Conservation (phyloP, 169 alveolate genomes). For the Amoebophrya sp. region DNA sequence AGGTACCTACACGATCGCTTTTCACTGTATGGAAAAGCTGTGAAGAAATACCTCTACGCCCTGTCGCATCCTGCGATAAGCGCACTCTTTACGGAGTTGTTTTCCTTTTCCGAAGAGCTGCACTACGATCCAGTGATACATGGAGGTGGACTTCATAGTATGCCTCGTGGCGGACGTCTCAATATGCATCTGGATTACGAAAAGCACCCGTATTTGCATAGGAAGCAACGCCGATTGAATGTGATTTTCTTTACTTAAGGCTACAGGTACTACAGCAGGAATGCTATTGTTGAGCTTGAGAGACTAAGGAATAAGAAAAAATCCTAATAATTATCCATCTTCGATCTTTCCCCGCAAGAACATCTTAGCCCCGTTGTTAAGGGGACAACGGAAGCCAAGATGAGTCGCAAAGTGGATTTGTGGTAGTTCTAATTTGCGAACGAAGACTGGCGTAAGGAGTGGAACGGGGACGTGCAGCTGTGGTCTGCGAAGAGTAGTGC, state of each 20-base stretch:
- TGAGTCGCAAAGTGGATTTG: too few relatives aligned
- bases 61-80: background rate
- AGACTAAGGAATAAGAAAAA: too few relatives aligned
- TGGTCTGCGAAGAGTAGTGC: background rate
- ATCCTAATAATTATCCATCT: too few relatives aligned
- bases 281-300: too few relatives aligned
- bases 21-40: background rate
- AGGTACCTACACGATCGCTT: background rate
- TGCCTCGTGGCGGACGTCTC: background rate
- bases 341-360: too few relatives aligned
- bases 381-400: background rate
- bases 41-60: background rate
- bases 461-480: slow-evolving; percentile 20
- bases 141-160: background rate
- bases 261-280: too few relatives aligned
- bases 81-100: background rate
- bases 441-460: background rate
- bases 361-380: too few relatives aligned
- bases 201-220: background rate
- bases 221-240: background rate
- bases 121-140: slow-evolving; percentile 20
- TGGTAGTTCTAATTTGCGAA: too few relatives aligned
- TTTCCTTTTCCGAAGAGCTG: background rate
- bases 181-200: slow-evolving; percentile 19
- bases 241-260: slow-evolving; percentile 25